These are phyloP conservation scores for Thymus mandschuricus DNA, from an alignment of 257 asterid genomes.

Conservation along the genomic window DNA sequence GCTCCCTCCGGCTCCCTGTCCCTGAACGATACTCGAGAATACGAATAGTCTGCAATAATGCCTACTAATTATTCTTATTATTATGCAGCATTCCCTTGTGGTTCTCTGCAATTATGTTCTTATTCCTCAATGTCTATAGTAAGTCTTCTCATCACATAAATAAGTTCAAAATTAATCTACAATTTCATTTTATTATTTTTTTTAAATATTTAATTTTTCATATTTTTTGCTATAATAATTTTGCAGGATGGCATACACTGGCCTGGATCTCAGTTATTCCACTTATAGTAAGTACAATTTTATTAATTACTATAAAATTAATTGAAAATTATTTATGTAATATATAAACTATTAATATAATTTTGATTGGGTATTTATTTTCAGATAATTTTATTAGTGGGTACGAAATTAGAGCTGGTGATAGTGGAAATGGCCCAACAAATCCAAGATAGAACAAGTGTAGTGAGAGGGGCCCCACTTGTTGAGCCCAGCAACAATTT, in stretches of 20 bases:
- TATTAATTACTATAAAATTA: too few relatives aligned
- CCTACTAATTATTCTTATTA: background rate
- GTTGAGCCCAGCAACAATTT: slow-evolving; percentile 64
- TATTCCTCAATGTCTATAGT: slow-evolving; percentile 60
- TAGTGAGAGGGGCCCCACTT: slow-evolving; percentile 67
- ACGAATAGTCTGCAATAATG: too few relatives aligned
- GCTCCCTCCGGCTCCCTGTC: too few relatives aligned
- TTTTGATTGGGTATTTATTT: background rate
- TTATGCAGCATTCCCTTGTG: slow-evolving; percentile 63
- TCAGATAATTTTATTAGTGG: slow-evolving; percentile 57
- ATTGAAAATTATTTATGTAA: too few relatives aligned
- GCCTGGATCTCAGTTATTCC: slow-evolving; percentile 58
- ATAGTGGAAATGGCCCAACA: slow-evolving; percentile 74
- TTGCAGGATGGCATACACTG: slow-evolving; percentile 63
- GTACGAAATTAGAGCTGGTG: slow-evolving; percentile 64
- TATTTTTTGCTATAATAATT: too few relatives aligned
- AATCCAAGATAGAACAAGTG: slow-evolving; percentile 54
- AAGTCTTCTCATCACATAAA: slow-evolving; percentile 28
- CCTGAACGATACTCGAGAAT: too few relatives aligned
- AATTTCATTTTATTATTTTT: background rate
- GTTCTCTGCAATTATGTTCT: slow-evolving; percentile 48
- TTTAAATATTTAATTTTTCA: too few relatives aligned
- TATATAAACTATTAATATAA: too few relatives aligned
- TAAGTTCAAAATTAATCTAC: background rate
- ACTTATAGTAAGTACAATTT: slow-evolving; percentile 46